phyloP scores from a whole-genome alignment of 1,284 basidiomycete species.

The Moesziomyces parantarcticus region DNA sequence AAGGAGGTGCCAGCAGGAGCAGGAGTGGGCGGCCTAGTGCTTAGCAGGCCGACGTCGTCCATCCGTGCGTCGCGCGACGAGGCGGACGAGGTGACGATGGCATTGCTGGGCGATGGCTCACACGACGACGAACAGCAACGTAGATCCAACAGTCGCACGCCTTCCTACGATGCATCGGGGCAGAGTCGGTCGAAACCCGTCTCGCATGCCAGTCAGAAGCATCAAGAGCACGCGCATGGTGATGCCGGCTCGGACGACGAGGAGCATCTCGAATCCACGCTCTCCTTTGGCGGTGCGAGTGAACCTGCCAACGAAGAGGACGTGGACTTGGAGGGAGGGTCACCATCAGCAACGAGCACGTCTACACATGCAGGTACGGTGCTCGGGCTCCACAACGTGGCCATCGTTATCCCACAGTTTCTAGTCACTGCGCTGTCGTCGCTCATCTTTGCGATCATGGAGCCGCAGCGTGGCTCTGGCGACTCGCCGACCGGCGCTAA shows the following conservation, averaged over 20 bases:
- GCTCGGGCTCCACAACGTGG: slow-evolving; percentile 80
- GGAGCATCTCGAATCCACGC: slow-evolving; percentile 10
- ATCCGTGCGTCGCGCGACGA: slow-evolving; percentile 3
- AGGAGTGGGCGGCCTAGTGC: neutral
- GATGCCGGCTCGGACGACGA: slow-evolving; percentile 25
- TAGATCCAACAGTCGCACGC: slow-evolving; percentile 10
- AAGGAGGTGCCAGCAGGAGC: slow-evolving; percentile 1
- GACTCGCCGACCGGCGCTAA: neutral
- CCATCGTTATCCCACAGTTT: slow-evolving; percentile 56
- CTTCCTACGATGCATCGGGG: slow-evolving; percentile 16
- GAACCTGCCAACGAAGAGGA: neutral
- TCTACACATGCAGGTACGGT: slow-evolving; percentile 81
- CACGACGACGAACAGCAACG: slow-evolving; percentile 10
- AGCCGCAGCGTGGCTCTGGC: slow-evolving; percentile 3
- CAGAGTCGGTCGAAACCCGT: slow-evolving; percentile 10
- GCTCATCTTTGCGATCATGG: slow-evolving; percentile 70
- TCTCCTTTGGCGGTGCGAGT: slow-evolving; percentile 11
- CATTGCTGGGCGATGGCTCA: slow-evolving; percentile 24
- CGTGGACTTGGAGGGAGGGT: neutral
- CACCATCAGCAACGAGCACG: slow-evolving; percentile 6
- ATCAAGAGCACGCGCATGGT: slow-evolving; percentile 4
- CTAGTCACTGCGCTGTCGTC: slow-evolving; percentile 83
- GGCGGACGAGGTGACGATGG: slow-evolving; percentile 37
- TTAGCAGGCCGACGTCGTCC: slow-evolving; percentile 5
- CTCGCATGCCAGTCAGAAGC: neutral